Conservation (phyloP, 176 grass and related monocot species). For the Oropetium thomaeum region DNA sequence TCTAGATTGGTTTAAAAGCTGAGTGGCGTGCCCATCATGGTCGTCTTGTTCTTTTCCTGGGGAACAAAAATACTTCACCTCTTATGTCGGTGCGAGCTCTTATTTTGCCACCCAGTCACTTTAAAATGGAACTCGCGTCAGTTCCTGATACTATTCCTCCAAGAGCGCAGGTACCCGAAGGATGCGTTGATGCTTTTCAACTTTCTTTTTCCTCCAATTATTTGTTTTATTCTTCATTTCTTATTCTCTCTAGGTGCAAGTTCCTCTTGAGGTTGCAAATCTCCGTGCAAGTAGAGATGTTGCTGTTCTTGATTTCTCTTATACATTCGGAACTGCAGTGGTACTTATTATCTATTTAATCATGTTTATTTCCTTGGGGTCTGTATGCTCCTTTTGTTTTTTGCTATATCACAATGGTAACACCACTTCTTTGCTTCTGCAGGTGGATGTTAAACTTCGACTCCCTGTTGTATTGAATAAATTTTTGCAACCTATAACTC, state of each 20-base stretch:
- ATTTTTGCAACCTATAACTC: constrained; percentile 81
- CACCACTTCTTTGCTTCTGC: constrained; percentile 31
- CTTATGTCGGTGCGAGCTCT: constrained; percentile 59
- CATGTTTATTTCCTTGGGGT: constrained; percentile 13
- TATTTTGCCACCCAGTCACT: constrained; percentile 82
- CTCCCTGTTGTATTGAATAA: constrained; percentile 88
- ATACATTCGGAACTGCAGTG: constrained; percentile 72
- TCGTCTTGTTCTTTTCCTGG: constrained; percentile 86
- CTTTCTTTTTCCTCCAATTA: not conserved
- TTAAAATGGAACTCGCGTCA: constrained; percentile 80
- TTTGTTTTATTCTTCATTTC: constrained; percentile 1
- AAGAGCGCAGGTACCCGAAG: constrained; percentile 78
- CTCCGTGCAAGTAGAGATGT: constrained; percentile 92
- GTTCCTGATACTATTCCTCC: constrained; percentile 95
- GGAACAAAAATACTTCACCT: constrained; percentile 91
- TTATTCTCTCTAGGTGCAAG: constrained; percentile 74
- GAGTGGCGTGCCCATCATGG: constrained; percentile 93
- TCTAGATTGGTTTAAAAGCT: constrained; percentile 95
- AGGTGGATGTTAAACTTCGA: constrained; percentile 80
- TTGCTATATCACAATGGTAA: constrained; percentile 20
- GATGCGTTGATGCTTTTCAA: constrained; percentile 7
- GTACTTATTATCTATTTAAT: constrained; percentile 37
- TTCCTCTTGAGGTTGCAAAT: constrained; percentile 86
- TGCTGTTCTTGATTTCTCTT: constrained; percentile 98
- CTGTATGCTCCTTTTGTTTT: not conserved